Percentiles rank a stretch among this genome's conserved stretches.
These are phyloP conservation scores for Triticum dicoccoides DNA, from an alignment of 176 grass and related monocot species.

Conservation along the genomic window DNA sequence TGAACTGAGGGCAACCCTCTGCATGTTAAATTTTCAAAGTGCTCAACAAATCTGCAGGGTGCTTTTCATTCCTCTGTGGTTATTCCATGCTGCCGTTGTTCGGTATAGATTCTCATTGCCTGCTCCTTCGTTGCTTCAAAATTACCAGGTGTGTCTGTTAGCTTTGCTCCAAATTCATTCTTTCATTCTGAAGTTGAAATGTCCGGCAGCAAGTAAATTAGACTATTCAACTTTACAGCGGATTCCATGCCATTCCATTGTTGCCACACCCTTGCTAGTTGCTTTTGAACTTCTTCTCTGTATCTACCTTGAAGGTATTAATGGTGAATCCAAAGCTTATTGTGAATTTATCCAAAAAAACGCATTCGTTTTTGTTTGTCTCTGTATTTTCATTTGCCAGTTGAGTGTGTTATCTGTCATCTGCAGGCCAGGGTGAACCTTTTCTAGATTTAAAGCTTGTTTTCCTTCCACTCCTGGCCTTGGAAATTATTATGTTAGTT, in stretches of 20 bases:
- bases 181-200: constrained; percentile 23
- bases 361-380: background rate
- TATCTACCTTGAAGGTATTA: constrained; percentile 52
- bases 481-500: constrained; percentile 62
- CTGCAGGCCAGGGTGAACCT: constrained; percentile 40
- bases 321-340: constrained; percentile 35
- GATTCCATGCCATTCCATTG: constrained; percentile 67
- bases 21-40: constrained; percentile 8
- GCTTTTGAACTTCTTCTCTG: constrained; percentile 76
- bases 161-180: constrained; percentile 9
- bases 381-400: constrained; percentile 19
- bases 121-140: constrained; percentile 45
- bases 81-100: constrained; percentile 55
- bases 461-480: constrained; percentile 69
- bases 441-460: constrained; percentile 69
- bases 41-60: constrained; percentile 41
- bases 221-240: constrained; percentile 24
- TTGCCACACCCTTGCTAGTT: constrained; percentile 62
- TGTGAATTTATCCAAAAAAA: background rate
- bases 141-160: constrained; percentile 34
- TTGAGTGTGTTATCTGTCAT: constrained; percentile 8
- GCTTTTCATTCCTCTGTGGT: constrained; percentile 66
- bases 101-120: constrained; percentile 63
- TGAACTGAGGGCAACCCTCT: background rate
- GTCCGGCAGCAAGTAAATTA: background rate